A percentile compares a stretch with the other conserved stretches of the same genome.
phyloP scores from a whole-genome alignment of 1,139 yeast genomes.

The Candida albicans region DNA sequence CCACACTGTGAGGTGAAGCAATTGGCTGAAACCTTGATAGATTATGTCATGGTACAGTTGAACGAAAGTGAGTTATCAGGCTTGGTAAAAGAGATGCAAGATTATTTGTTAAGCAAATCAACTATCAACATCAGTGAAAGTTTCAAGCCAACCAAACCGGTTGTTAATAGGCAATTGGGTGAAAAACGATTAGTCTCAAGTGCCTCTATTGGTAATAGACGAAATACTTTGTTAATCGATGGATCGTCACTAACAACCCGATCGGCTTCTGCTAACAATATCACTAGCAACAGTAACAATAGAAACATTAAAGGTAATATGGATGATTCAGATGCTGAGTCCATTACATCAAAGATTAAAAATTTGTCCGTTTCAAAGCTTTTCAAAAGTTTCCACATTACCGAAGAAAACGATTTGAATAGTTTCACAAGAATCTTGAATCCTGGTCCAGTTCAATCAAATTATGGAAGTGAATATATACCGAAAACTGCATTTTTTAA shows the following conservation, averaged over 20 bases:
- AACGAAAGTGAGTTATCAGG: conserved; percentile 68
- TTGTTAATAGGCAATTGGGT: conserved; percentile 28
- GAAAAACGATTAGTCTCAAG: conserved; percentile 36
- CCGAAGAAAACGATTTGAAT: conserved; percentile 42
- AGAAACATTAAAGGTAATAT: too few species aligned
- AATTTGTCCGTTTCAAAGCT: conserved; percentile 44
- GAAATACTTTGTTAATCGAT: conserved; percentile 30
- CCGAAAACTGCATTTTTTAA: conserved; percentile 56
- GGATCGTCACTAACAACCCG: conserved; percentile 30
- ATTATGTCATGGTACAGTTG: conserved; percentile 65
- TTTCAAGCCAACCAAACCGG: conserved; percentile 37
- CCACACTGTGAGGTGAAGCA: conserved; percentile 83
- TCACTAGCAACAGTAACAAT: conserved; percentile 15
- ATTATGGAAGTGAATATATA: conserved; percentile 49
- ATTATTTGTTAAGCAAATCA: conserved; percentile 55
- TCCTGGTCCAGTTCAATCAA: conserved; percentile 44
- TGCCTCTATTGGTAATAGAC: conserved; percentile 28
- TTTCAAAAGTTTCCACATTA: conserved; percentile 43
- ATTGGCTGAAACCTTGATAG: conserved; percentile 74
- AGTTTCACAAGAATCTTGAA: conserved; percentile 38
- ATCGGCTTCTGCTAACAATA: conserved; percentile 33
- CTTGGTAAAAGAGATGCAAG: conserved; percentile 65
- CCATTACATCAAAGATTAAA: conserved; percentile 39
- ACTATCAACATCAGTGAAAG: conserved; percentile 42
- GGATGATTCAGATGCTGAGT: conserved; percentile 31